Evolutionary conservation across 1,284 basidiomycete genomes (phyloP), one percentile per base, ranked within the genome.

Genomic region (Stygiomarasmius scandens): DNA sequence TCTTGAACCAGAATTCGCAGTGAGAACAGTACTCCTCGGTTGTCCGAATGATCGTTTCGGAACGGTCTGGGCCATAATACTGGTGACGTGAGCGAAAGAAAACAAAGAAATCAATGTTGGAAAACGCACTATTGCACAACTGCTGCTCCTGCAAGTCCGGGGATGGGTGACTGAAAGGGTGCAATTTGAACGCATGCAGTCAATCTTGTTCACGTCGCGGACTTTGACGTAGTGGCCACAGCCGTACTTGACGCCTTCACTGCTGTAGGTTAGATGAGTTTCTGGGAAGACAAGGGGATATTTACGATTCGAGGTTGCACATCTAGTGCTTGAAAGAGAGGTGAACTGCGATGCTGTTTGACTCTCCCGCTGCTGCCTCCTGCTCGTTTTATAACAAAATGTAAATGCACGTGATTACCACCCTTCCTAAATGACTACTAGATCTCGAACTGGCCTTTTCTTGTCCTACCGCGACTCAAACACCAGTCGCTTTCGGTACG

Each of bases 361-460:
- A n/a, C n/a, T n/a, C n/a, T n/a, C n/a, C n/a, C n/a, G 34, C 23
- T 55, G 46, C 25, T 34, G 16, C 14, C 6, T 34, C 29, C 22
- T 49, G 38, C 23, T 27, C 12, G 20, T 34, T 49, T 49, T 49
- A 49, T 49, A 49, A 24, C 24, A 49, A 48, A 25, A 8, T 24
- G 4, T 2, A 25, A 1, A 10, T 22, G 20, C 32, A 49, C 48
- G n/a, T 49, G 25, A 49, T 12, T 49, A 49, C 29, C 12, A n/a
- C 45, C 11, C 9, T 10, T 23, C 22, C 22, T n/a, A 25, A 19
- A 44, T 54, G 22, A 83, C 84, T 34, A 95, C 91, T 19, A 89
- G 96, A 64, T 96, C 93, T 1, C 77, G 96, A 50, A 98, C 96
- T 2, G 85, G 95, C 52, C 86, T 98, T 68, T 99, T 97, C 74